phyloP scores from a whole-genome alignment of 306 rosid genomes.

The Cicer arietinum region DNA sequence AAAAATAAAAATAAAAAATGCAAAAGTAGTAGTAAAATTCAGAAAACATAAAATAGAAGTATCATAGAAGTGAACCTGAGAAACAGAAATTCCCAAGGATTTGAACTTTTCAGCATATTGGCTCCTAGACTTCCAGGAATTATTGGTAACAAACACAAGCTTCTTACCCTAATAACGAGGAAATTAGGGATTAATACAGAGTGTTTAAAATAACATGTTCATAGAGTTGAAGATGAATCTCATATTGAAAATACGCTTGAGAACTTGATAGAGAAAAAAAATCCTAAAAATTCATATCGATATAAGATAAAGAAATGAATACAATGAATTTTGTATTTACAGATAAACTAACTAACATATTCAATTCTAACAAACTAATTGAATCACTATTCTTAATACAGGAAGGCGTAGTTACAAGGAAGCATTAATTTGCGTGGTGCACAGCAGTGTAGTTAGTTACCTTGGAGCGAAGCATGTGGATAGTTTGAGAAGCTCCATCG shows the following conservation, averaged over 20 bases:
- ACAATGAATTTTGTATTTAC: too few relatives aligned
- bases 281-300: too few relatives aligned
- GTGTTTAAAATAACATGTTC: too few relatives aligned
- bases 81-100: constrained; percentile 80
- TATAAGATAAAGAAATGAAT: too few relatives aligned
- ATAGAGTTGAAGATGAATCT: too few relatives aligned
- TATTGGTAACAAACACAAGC: constrained; percentile 86
- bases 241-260: too few relatives aligned
- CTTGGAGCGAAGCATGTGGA: constrained; percentile 80
- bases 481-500: constrained; percentile 72
- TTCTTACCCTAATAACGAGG: constrained; percentile 65
- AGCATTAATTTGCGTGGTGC: background rate
- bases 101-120: constrained; percentile 74
- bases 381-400: too few relatives aligned
- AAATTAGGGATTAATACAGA: background rate
- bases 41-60: background rate
- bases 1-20: too few relatives aligned
- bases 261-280: too few relatives aligned
- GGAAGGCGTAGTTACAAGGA: background rate
- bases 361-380: too few relatives aligned
- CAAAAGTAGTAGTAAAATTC: background rate
- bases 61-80: constrained; percentile 29
- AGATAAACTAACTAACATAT: too few relatives aligned
- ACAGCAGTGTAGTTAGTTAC: constrained; percentile 9
- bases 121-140: constrained; percentile 72